phyloP scores from a whole-genome alignment of 108 stramenopile genomes.

The Poteriospumella lacustris region DNA sequence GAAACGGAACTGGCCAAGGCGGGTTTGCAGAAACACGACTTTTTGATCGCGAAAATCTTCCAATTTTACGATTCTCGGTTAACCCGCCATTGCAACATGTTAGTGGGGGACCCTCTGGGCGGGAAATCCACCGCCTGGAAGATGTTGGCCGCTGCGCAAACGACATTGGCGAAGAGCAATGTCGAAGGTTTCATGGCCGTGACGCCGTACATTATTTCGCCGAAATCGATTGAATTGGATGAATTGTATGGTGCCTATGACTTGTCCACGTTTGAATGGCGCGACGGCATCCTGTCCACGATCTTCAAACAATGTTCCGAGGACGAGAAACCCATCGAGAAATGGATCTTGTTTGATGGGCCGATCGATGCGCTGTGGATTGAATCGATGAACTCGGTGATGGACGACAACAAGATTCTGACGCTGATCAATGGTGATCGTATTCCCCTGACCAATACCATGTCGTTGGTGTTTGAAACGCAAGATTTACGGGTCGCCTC shows the following conservation, averaged over 20 bases:
- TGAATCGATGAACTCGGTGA: constrained; percentile 65
- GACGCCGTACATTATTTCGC: background rate
- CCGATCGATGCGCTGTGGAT: constrained; percentile 69
- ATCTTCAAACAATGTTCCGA: constrained; percentile 60
- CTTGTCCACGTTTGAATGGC: constrained; percentile 61
- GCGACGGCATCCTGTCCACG: constrained; percentile 60
- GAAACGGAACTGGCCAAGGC: constrained; percentile 39
- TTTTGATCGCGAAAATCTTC: constrained; percentile 56
- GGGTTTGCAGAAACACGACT: constrained; percentile 55
- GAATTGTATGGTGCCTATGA: constrained; percentile 69
- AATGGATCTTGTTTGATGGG: constrained; percentile 66
- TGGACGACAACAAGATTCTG: constrained; percentile 70
- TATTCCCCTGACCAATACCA: constrained; percentile 58
- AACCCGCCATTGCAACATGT: constrained; percentile 71
- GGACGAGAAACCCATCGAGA: constrained; percentile 56
- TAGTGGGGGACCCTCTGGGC: constrained; percentile 58
- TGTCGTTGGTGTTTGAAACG: constrained; percentile 62
- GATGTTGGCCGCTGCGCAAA: constrained; percentile 55
- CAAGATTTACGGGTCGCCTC: constrained; percentile 62
- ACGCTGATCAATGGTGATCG: constrained; percentile 70
- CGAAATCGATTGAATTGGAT: constrained; percentile 53
- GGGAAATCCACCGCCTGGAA: constrained; percentile 62
- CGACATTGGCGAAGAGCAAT: constrained; percentile 36
- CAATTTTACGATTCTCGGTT: constrained; percentile 64
- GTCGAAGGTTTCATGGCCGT: background rate